phyloP scores from a whole-genome alignment of 169 alveolate genomes.

The Plasmodium fragile region DNA sequence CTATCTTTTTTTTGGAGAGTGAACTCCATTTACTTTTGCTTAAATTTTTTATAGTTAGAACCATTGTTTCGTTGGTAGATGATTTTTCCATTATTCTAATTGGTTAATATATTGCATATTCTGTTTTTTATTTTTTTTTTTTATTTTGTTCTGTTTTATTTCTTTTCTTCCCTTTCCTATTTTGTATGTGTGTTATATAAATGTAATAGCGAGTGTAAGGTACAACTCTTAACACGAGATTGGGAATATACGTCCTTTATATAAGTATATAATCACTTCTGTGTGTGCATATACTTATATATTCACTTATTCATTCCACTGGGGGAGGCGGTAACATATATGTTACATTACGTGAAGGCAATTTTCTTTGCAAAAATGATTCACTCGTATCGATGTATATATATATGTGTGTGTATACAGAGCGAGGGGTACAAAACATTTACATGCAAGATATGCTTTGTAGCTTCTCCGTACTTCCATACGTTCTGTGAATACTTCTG shows the following conservation, averaged over 20 bases:
- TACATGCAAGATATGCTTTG: slow-evolving; percentile 6
- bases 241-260: background rate
- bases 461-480: slow-evolving; percentile 2
- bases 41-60: slow-evolving; percentile 46
- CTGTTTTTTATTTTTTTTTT: slow-evolving; percentile 35
- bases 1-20: slow-evolving; percentile 62
- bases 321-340: background rate
- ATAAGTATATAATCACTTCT: slow-evolving; percentile 21
- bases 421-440: slow-evolving; percentile 13
- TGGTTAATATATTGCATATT: slow-evolving; percentile 57
- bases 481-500: background rate
- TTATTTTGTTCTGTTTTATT: slow-evolving; percentile 21
- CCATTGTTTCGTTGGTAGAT: slow-evolving; percentile 72
- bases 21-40: slow-evolving; percentile 71
- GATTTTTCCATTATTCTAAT: slow-evolving; percentile 48
- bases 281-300: background rate
- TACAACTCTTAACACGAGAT: background rate
- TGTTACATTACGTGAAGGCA: background rate
- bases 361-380: slow-evolving; percentile 17
- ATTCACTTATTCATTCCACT: background rate
- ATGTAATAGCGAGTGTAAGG: background rate
- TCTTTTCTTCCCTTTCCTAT: background rate
- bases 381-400: background rate
- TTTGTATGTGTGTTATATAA: background rate
- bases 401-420: slow-evolving; percentile 18